These are phyloP conservation scores for Corchorus olitorius DNA, from an alignment of 345 rosid genomes.

Conservation along the genomic window DNA sequence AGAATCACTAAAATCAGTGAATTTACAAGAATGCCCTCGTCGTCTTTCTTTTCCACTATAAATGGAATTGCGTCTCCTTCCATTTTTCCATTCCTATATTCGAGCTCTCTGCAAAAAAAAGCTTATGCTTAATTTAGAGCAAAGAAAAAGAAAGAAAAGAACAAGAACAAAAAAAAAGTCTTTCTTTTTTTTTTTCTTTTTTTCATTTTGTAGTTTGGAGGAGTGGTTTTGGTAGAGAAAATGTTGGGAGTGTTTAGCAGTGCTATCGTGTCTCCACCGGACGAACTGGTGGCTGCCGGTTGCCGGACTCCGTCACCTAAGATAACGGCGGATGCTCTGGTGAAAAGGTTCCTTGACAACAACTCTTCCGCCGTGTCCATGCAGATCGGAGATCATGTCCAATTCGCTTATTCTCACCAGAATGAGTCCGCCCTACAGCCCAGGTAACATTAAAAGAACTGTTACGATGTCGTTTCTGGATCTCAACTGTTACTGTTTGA, in stretches of 20 bases:
- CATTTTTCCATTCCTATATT: slow-evolving; percentile 9
- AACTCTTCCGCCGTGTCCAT: slow-evolving; percentile 67
- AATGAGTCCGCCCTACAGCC: slow-evolving; percentile 68
- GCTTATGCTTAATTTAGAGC: neutral
- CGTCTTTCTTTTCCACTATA: slow-evolving; percentile 26
- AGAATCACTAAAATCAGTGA: neutral
- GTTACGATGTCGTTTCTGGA: neutral
- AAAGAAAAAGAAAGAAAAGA: neutral
- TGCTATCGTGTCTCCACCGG: slow-evolving; percentile 81
- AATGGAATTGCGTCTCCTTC: neutral
- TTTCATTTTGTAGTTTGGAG: neutral
- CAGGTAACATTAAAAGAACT: slow-evolving; percentile 46
- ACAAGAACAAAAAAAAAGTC: neutral
- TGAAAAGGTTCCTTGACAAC: slow-evolving; percentile 62
- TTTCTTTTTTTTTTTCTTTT: neutral
- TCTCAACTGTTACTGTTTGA: neutral
- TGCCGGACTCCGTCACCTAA: slow-evolving; percentile 94
- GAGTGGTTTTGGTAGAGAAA: slow-evolving; percentile 17
- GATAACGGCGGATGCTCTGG: slow-evolving; percentile 55
- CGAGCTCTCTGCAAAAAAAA: slow-evolving; percentile 6
- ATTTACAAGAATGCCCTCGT: slow-evolving; percentile 27
- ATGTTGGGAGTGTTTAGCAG: slow-evolving; percentile 96
- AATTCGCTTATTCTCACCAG: slow-evolving; percentile 76
- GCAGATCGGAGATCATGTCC: slow-evolving; percentile 70
- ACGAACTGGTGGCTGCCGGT: slow-evolving; percentile 95